Base-by-base conservation (phyloP, 495 filamentous ascomycete species). In the Aspergillus ostianus region DNA sequence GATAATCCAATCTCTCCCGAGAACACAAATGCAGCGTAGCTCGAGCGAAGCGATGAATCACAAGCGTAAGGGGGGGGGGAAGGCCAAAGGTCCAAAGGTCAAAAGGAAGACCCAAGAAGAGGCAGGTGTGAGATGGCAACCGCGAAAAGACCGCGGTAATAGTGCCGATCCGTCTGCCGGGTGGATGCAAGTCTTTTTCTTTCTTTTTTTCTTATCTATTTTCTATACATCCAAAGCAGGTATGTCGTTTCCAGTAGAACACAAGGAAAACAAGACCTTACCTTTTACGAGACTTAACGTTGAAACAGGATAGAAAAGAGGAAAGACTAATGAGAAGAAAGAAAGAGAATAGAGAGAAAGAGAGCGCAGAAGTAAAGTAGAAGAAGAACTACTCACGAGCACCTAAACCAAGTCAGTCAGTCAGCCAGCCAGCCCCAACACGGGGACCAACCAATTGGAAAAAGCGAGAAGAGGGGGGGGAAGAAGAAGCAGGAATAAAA, bases 141-240 rank as follows among this genome's bases (percentile, higher is more conserved):
- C 19, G 47, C 7, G 47, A 49, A 49, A 49, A 17, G 36, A 13
- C 36, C 36, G 36, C 47, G 47, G 12, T 49, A 49, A 49, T 49
- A 49, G 21, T 49, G 18, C 36, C 36, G 36, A 41, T 41, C 36
- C 13, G 36, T 41, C 36, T 41, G 36, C 36, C 36, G 36, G 23
- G 13, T 41, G 13, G 13, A 41, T 41, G 36, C 36, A 41, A 10
- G 36, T 41, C 36, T 41, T 17, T 41, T 41, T 5, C 3, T 41
- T 41, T 41, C 5, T 15, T 41, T 41, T 41, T 41, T 41, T 41
- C 36, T 41, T 41, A 41, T 41, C 12, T 41, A 13, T 41, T 13
- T 13, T 41, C 36, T 41, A 41, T 41, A 41, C 36, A 12, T 4
- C 13, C 36, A 32, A 32, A 12, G 30, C 30, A 32, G 30, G 30